A percentile compares a stretch with the other conserved stretches of the same genome.
These are phyloP conservation scores for Antrodiella citrinella DNA, from an alignment of 768 basidiomycete species.

Conservation along the genomic window DNA sequence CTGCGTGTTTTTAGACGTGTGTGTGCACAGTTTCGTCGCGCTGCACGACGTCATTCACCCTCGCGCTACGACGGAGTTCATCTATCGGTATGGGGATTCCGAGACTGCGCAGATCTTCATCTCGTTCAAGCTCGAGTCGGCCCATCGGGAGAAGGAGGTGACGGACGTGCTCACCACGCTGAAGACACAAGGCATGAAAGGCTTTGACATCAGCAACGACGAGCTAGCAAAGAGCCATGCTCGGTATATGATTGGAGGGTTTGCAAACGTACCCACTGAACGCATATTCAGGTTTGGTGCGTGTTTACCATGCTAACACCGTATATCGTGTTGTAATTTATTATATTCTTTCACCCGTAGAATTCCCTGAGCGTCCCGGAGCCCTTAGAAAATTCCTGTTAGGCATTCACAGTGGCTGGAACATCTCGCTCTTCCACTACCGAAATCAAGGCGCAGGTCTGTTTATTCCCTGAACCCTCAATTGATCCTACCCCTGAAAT, in stretches of 20 bases:
- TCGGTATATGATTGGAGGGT: constrained; percentile 91
- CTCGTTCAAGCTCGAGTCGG: constrained; percentile 77
- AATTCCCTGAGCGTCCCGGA: constrained; percentile 92
- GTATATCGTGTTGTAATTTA: background rate
- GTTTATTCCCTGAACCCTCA: background rate
- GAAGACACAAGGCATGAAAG: constrained; percentile 66
- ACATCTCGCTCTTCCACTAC: constrained; percentile 96
- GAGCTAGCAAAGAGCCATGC: constrained; percentile 94
- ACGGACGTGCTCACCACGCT: constrained; percentile 54
- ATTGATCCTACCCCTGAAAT: background rate
- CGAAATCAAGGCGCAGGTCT: constrained; percentile 93
- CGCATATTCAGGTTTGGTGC: constrained; percentile 88
- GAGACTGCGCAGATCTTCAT: constrained; percentile 79
- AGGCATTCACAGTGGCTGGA: constrained; percentile 80
- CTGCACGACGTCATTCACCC: constrained; percentile 86
- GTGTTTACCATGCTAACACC: constrained; percentile 20
- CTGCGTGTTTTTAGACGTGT: no score
- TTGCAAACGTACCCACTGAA: constrained; percentile 69
- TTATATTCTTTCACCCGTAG: no score
- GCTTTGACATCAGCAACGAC: constrained; percentile 85
- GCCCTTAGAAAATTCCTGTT: constrained; percentile 87
- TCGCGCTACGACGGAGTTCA: constrained; percentile 90
- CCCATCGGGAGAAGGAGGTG: constrained; percentile 52
- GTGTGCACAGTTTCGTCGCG: constrained; percentile 83
- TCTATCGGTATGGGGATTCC: constrained; percentile 78